A percentile compares a stretch with the other conserved stretches of the same genome.
phyloP scores from a whole-genome alignment of 2,329 filamentous ascomycete genomes.

The Leptographium radiaticola region DNA sequence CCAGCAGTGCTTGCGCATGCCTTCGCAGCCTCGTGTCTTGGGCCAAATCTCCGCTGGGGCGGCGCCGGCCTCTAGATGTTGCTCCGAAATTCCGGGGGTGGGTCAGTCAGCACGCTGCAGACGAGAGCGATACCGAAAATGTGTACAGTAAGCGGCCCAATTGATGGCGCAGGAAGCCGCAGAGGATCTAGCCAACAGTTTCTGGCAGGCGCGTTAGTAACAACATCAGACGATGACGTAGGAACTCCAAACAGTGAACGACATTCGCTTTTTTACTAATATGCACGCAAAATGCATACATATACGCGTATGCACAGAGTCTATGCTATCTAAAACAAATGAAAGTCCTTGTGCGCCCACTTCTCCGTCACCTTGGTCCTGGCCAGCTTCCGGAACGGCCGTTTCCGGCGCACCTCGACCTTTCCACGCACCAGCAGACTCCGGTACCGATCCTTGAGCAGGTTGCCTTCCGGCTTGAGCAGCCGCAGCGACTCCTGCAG shows the following conservation, averaged over 20 bases:
- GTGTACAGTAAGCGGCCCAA: too few species aligned
- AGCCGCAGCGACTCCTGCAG: constrained; percentile 68
- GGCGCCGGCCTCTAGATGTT: constrained; percentile 4
- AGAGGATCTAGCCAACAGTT: too few species aligned
- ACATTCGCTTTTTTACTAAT: too few species aligned
- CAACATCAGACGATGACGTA: too few species aligned
- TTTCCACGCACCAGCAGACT: constrained; percentile 82
- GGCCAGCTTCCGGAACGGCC: constrained; percentile 70
- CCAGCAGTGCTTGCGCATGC: not conserved
- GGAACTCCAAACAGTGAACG: too few species aligned
- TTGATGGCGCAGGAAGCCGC: too few species aligned
- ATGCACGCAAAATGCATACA: too few species aligned
- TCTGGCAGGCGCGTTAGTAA: too few species aligned
- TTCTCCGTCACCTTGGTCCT: constrained; percentile 82
- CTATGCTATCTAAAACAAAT: constrained; percentile 23
- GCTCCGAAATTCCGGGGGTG: constrained; percentile 13
- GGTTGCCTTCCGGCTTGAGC: constrained; percentile 88
- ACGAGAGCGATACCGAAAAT: not conserved
- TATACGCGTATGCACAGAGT: not conserved
- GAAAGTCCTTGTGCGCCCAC: constrained; percentile 96
- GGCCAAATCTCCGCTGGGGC: not conserved
- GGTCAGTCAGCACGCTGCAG: not conserved
- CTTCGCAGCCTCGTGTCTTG: not conserved
- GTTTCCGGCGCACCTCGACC: constrained; percentile 67
- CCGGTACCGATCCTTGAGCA: constrained; percentile 82